These are phyloP conservation scores for Leishmania arabica DNA, from an alignment of 208 protist genomes.

Conservation along the genomic window DNA sequence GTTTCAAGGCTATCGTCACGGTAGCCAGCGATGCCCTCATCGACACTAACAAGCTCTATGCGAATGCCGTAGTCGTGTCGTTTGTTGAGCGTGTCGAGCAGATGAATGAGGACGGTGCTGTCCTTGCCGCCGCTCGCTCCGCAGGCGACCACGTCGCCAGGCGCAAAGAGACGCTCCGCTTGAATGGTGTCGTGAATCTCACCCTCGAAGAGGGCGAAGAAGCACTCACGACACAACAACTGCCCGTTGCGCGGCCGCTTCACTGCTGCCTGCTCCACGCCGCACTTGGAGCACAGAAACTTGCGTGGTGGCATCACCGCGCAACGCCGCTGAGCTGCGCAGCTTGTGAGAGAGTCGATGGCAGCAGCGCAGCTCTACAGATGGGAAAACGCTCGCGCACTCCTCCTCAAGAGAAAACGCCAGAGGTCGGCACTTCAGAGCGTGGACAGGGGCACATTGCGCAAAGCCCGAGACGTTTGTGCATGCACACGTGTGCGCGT, in stretches of 20 bases:
- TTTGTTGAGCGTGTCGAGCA: constrained; percentile 93
- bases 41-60: constrained; percentile 95
- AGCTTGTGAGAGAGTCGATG: background rate
- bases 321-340: background rate
- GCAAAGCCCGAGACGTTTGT: background rate
- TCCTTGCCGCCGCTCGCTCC: constrained; percentile 97
- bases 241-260: constrained; percentile 91
- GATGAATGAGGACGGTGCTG: constrained; percentile 96
- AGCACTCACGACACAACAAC: constrained; percentile 95
- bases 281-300: constrained; percentile 58
- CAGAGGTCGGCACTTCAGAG: background rate
- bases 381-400: background rate
- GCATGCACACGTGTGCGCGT: constrained; percentile 4
- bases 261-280: constrained; percentile 54
- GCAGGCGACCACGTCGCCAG: constrained; percentile 93
- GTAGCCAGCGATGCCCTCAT: constrained; percentile 99
- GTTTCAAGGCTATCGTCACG: constrained; percentile 97
- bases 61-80: constrained; percentile 93
- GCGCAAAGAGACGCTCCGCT: constrained; percentile 86
- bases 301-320: constrained; percentile 31
- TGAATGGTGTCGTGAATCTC: constrained; percentile 97
- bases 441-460: background rate
- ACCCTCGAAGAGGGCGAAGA: constrained; percentile 94
- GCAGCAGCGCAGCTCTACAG: background rate
- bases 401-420: background rate